phyloP scores from a whole-genome alignment of 805 yeast species.

The Pichia scutulata region DNA sequence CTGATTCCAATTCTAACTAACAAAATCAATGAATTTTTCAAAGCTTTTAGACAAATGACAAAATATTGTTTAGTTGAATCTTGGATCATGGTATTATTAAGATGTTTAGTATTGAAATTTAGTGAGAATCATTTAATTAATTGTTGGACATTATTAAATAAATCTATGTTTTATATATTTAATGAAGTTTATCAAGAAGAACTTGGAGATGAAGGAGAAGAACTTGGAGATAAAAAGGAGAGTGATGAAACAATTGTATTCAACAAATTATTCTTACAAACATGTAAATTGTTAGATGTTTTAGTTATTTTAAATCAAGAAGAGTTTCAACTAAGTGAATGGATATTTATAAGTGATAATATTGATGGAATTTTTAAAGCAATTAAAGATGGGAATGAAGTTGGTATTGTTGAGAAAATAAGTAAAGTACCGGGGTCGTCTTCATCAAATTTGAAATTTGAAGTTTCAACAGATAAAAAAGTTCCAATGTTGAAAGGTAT shows the following conservation, averaged over 20 bases:
- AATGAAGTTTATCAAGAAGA: slow-evolving; percentile 1
- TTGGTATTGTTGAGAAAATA: slow-evolving; percentile 31
- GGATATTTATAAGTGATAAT: slow-evolving; percentile 75
- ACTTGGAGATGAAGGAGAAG: slow-evolving; percentile 24
- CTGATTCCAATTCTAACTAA: slow-evolving; percentile 39
- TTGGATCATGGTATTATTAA: slow-evolving; percentile 48
- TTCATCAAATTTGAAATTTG: slow-evolving; percentile 6
- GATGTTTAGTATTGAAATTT: slow-evolving; percentile 59
- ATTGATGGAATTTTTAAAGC: slow-evolving; percentile 25
- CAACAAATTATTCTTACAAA: slow-evolving; percentile 40
- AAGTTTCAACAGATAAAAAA: slow-evolving; percentile 19
- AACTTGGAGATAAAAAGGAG: slow-evolving; percentile 8
- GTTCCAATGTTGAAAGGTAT: slow-evolving; percentile 42
- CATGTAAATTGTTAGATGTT: slow-evolving; percentile 74
- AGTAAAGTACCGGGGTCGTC: slow-evolving; percentile 11
- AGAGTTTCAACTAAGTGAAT: slow-evolving; percentile 69
- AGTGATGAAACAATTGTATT: slow-evolving; percentile 24
- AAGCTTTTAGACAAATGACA: slow-evolving; percentile 20
- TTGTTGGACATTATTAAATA: slow-evolving; percentile 61
- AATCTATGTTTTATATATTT: slow-evolving; percentile 50
- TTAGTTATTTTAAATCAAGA: slow-evolving; percentile 61
- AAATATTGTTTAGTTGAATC: slow-evolving; percentile 26
- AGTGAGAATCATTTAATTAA: slow-evolving; percentile 57
- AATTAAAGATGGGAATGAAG: slow-evolving; percentile 11
- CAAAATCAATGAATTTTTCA: slow-evolving; percentile 26